These are phyloP conservation scores for Boletus holoroseus DNA, from an alignment of 1,284 basidiomycete genomes.

Conservation along the genomic window DNA sequence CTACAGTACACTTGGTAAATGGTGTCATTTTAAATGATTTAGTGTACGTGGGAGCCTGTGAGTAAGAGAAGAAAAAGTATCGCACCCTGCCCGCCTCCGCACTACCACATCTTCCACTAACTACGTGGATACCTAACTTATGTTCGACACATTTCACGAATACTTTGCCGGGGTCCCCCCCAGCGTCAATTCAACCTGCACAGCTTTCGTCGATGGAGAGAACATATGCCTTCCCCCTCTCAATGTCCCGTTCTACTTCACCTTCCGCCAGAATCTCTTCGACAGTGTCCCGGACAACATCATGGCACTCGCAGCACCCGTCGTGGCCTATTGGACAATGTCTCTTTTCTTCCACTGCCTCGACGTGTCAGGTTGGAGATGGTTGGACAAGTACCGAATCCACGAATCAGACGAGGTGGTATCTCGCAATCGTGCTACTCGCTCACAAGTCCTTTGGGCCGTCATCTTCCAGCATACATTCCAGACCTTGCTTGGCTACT, in stretches of 20 bases:
- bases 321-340: conserved; percentile 84
- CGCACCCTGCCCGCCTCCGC: neutral
- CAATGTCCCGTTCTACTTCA: conserved; percentile 58
- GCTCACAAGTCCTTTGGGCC: conserved; percentile 65
- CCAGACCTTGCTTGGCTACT: conserved; percentile 74
- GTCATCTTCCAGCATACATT: conserved; percentile 83
- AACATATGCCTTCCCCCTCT: conserved; percentile 25
- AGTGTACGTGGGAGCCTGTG: conserved; percentile 14
- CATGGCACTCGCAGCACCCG: conserved; percentile 69
- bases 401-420: conserved; percentile 84
- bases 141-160: conserved; percentile 15
- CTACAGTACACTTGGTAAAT: conserved; percentile 2
- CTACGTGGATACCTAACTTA: conserved; percentile 6
- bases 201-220: conserved; percentile 25
- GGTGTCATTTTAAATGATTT: neutral
- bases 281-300: conserved; percentile 66
- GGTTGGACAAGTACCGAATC: conserved; percentile 81
- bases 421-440: conserved; percentile 72
- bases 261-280: conserved; percentile 48
- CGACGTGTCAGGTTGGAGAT: conserved; percentile 70
- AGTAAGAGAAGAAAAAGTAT: neutral
- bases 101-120: neutral
- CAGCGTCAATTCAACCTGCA: conserved; percentile 27
- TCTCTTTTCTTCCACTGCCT: conserved; percentile 80
- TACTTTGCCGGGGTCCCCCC: conserved; percentile 4